phyloP scores from a whole-genome alignment of 2,329 filamentous ascomycete species.

The Aureobasidium sp. region DNA sequence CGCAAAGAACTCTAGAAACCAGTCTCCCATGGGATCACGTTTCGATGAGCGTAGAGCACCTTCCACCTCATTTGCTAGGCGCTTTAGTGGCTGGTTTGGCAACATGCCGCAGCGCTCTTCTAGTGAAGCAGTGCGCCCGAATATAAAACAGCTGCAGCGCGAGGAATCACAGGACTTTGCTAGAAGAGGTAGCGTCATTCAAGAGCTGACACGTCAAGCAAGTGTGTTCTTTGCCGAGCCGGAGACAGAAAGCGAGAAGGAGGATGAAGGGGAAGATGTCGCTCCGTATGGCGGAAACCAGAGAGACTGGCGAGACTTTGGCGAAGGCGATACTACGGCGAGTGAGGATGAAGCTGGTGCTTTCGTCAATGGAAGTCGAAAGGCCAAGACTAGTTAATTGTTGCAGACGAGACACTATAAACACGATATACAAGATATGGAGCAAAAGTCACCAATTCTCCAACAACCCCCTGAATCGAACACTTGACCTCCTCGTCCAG shows the following conservation, averaged over 20 bases:
- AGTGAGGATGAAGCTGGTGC: slow-evolving; percentile 12
- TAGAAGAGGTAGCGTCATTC: slow-evolving; percentile 30
- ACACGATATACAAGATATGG: neutral
- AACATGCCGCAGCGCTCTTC: slow-evolving; percentile 21
- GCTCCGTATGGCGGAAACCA: neutral
- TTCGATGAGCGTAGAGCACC: slow-evolving; percentile 13
- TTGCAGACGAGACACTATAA: neutral
- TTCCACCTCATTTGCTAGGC: slow-evolving; percentile 26
- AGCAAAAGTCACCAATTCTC: neutral
- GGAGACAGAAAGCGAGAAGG: slow-evolving; percentile 24
- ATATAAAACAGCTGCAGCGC: neutral
- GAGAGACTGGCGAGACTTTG: slow-evolving; percentile 2
- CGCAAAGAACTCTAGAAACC: neutral
- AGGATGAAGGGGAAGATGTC: slow-evolving; percentile 16
- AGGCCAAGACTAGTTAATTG: neutral
- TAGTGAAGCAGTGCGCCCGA: slow-evolving; percentile 20
- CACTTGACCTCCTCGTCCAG: neutral
- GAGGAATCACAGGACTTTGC: slow-evolving; percentile 10
- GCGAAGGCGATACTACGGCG: slow-evolving; percentile 13
- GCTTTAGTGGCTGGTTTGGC: slow-evolving; percentile 26
- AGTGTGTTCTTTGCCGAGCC: slow-evolving; percentile 41
- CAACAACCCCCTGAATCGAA: neutral
- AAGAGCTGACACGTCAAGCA: slow-evolving; percentile 40
- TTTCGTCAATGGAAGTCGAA: neutral
- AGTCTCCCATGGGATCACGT: neutral